These are phyloP conservation scores for Chlamydomonas reinhardtii DNA, from an alignment of 163 green algal genomes.

Conservation along the genomic window DNA sequence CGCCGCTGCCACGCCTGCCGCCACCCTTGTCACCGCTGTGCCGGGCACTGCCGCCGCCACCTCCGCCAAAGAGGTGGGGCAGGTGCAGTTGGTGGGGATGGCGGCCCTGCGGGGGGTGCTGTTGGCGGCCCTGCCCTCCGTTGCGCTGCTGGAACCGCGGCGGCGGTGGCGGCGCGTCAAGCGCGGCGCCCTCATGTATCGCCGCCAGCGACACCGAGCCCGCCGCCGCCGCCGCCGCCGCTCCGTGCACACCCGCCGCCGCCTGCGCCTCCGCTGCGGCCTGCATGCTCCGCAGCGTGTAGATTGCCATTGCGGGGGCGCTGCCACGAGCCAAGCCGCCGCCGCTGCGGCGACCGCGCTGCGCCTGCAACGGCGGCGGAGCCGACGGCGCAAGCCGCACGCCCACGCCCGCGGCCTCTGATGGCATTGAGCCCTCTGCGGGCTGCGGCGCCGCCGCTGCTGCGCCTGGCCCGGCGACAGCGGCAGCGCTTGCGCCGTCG, in stretches of 20 bases:
- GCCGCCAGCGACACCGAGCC: not conserved
- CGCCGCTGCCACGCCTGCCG: not conserved
- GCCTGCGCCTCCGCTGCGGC: too few relatives aligned
- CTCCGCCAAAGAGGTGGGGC: not conserved
- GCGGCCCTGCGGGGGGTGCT: too few relatives aligned
- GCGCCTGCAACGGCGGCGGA: not conserved
- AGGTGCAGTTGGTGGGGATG: not conserved
- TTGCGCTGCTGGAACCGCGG: not conserved
- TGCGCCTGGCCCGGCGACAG: too few relatives aligned
- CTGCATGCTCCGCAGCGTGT: not conserved
- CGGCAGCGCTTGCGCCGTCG: too few relatives aligned
- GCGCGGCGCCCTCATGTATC: not conserved
- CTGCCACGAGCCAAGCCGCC: not conserved
- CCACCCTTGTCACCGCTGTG: too few relatives aligned
- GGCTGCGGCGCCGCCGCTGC: too few relatives aligned
- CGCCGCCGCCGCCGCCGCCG: too few relatives aligned
- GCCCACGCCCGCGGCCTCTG: too few relatives aligned
- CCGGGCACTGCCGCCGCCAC: not conserved
- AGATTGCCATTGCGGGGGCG: not conserved
- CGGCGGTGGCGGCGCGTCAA: not conserved
- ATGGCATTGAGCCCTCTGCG: too few relatives aligned
- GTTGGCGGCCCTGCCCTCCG: not conserved
- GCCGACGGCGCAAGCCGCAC: not conserved
- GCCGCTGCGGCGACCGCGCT: not conserved
- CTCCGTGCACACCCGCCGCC: too few relatives aligned